Conservation (phyloP, 1,284 basidiomycete genomes). For the Ganoderma sinense region DNA sequence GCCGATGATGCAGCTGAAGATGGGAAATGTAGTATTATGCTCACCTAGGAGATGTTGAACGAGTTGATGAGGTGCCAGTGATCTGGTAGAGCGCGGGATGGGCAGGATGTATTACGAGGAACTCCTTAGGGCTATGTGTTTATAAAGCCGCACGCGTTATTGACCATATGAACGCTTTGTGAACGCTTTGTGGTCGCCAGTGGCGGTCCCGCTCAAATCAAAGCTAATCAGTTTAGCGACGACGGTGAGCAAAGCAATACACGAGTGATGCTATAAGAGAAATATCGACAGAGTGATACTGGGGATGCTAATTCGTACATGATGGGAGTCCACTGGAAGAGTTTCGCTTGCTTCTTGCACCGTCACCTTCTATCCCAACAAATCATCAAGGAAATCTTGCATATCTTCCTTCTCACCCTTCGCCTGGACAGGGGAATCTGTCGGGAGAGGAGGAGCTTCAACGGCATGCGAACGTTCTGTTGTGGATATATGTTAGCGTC, state of each 20-base stretch:
- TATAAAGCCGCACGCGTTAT: background rate
- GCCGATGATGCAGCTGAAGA: background rate
- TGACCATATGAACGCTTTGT: background rate
- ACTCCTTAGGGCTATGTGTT: background rate
- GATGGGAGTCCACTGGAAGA: background rate
- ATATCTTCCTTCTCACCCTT: slow-evolving; percentile 65
- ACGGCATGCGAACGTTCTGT: slow-evolving; percentile 42
- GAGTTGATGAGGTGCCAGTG: background rate
- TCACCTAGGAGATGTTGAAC: background rate
- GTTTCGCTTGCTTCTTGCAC: background rate
- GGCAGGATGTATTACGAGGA: background rate
- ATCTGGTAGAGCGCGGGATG: background rate
- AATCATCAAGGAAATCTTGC: slow-evolving; percentile 78
- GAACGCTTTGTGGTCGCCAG: background rate
- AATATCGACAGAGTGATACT: background rate
- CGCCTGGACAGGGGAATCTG: slow-evolving; percentile 33
- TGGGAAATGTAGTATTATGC: background rate
- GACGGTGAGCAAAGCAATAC: background rate
- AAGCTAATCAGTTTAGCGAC: background rate
- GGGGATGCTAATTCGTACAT: background rate
- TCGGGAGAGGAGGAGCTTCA: slow-evolving; percentile 67
- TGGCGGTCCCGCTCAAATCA: background rate
- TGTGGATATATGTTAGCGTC: slow-evolving; percentile 15
- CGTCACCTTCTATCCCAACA: slow-evolving; percentile 44
- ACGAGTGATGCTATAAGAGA: background rate